Percentiles rank a stretch among this genome's conserved stretches.
Conservation (phyloP, 768 basidiomycete genomes). For the Kwoniella europaea region DNA sequence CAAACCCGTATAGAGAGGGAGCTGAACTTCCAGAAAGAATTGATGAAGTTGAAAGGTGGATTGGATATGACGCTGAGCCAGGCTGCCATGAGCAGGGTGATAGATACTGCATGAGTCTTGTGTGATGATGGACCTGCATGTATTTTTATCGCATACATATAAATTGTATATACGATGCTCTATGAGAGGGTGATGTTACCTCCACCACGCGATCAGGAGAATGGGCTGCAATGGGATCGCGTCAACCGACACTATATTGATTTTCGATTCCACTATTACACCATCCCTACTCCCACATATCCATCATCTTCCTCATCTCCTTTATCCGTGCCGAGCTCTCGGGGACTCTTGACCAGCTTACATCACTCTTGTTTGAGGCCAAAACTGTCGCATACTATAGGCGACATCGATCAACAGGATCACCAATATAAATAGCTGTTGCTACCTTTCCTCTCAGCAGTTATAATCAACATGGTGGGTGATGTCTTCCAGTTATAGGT, state of each 20-base stretch:
- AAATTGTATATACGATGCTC: background rate
- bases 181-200: constrained; percentile 1
- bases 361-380: too few species aligned
- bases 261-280: too few species aligned
- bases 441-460: too few species aligned
- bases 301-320: too few species aligned
- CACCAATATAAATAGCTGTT: too few species aligned
- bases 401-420: too few species aligned
- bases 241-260: too few species aligned
- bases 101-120: constrained; percentile 18
- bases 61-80: constrained; percentile 76
- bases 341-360: too few species aligned
- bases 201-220: constrained; percentile 21
- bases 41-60: constrained; percentile 80
- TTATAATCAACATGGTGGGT: constrained; percentile 15
- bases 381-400: too few species aligned
- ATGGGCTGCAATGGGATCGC: background rate
- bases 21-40: constrained; percentile 82
- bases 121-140: background rate
- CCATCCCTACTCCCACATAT: too few species aligned
- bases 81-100: constrained; percentile 43
- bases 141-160: background rate
- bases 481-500: background rate
- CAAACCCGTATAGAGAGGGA: constrained; percentile 84
- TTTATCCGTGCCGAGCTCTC: too few species aligned